Evolutionary conservation across 768 basidiomycete genomes (phyloP).

Genomic region (Russula emetica): DNA sequence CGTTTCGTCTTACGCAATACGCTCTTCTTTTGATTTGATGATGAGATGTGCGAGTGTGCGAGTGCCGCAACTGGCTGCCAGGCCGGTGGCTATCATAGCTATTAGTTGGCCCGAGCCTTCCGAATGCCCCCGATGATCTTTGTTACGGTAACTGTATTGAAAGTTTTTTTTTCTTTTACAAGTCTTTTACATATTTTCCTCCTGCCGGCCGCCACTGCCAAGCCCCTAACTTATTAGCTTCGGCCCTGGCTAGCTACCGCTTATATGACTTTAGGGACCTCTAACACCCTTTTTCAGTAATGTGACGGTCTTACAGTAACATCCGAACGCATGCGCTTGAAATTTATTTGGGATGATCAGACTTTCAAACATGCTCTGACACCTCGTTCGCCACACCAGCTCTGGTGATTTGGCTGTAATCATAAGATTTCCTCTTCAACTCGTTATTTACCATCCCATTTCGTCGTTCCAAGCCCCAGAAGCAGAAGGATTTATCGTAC

Average conservation of each 20-base stretch:
- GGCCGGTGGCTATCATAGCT: too few species aligned
- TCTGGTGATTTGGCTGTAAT: not conserved
- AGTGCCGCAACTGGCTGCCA: not conserved
- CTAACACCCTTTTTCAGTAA: slow-evolving; percentile 9
- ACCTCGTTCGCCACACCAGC: too few species aligned
- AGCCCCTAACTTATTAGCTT: not conserved
- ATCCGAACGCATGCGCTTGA: too few species aligned
- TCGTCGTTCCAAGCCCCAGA: not conserved
- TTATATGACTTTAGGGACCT: slow-evolving; percentile 6
- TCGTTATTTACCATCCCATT: not conserved
- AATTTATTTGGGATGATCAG: too few species aligned
- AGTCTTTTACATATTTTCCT: not conserved
- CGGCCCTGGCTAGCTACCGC: slow-evolving; percentile 3
- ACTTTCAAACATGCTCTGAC: not conserved
- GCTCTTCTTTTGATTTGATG: slow-evolving; percentile 56
- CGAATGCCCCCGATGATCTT: not conserved
- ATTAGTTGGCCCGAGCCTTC: not conserved
- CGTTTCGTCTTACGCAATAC: slow-evolving; percentile 66
- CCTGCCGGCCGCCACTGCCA: slow-evolving; percentile 7
- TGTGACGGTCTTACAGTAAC: too few species aligned
- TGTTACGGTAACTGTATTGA: not conserved
- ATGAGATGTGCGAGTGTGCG: not conserved
- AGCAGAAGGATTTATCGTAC: not conserved
- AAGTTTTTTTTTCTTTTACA: not conserved
- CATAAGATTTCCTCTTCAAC: not conserved